Evolutionary conservation across 83 land plant genomes (phyloP).

Genomic region (Picea mariana): DNA sequence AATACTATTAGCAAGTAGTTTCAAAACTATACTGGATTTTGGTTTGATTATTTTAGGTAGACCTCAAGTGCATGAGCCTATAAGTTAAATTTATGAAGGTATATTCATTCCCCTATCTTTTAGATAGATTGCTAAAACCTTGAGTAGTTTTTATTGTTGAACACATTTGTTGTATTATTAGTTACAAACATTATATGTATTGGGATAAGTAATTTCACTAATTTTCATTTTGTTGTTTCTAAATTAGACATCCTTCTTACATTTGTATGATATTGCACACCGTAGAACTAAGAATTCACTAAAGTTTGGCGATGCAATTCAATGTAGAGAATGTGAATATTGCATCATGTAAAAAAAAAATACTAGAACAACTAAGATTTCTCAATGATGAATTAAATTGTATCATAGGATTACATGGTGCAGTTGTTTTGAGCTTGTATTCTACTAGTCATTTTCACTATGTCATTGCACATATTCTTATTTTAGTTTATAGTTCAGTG

Average conservation of each 20-base stretch:
- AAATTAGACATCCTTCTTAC: background rate
- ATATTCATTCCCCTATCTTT: background rate
- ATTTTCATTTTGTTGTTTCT: background rate
- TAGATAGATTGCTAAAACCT: background rate
- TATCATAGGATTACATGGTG: background rate
- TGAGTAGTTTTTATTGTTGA: background rate
- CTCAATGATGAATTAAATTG: too few relatives aligned
- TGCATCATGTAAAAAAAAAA: conserved; percentile 93
- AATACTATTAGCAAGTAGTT: too few relatives aligned
- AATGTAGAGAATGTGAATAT: conserved; percentile 95
- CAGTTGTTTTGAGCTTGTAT: background rate
- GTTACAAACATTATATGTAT: background rate
- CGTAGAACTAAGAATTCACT: conserved; percentile 88
- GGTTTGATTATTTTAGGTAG: too few relatives aligned
- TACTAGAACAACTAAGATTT: conserved; percentile 76
- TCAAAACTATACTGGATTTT: too few relatives aligned
- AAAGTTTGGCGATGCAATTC: conserved; percentile 93
- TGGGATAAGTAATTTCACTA: background rate
- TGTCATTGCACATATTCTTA: too few relatives aligned
- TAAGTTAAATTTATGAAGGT: conserved; percentile 72
- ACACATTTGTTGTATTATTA: too few relatives aligned
- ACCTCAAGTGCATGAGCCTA: conserved; percentile 40
- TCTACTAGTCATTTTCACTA: too few relatives aligned
- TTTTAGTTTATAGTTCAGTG: too few relatives aligned
- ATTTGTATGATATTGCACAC: conserved; percentile 29